phyloP scores from a whole-genome alignment of 257 asterid species.

The Verbascum thapsus region DNA sequence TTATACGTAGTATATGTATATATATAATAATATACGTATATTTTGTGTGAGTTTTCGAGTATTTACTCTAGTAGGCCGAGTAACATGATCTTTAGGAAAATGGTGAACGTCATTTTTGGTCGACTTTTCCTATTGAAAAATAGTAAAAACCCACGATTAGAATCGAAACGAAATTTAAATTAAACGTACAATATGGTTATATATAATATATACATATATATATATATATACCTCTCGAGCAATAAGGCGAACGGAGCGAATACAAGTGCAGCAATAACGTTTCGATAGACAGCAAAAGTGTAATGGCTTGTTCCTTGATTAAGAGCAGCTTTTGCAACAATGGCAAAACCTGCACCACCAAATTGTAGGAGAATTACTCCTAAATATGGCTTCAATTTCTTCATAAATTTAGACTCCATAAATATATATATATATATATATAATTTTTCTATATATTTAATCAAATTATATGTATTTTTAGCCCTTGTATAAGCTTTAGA shows the following conservation, averaged over 20 bases:
- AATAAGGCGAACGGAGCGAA: conserved; percentile 55
- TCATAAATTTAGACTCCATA: conserved; percentile 16
- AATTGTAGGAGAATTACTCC: conserved; percentile 47
- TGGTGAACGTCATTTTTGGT: conserved; percentile 50
- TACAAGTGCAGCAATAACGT: conserved; percentile 42
- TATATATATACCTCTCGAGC: conserved; percentile 43
- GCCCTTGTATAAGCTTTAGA: not conserved
- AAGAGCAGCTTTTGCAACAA: conserved; percentile 51
- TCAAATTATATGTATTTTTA: not conserved
- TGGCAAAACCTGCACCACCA: conserved; percentile 53
- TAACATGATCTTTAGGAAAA: conserved; percentile 42
- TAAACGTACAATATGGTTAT: too few relatives aligned
- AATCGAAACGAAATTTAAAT: not conserved
- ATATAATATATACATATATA: too few relatives aligned
- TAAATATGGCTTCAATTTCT: conserved; percentile 40
- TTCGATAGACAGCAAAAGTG: conserved; percentile 46
- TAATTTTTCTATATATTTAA: too few relatives aligned
- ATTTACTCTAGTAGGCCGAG: conserved; percentile 51
- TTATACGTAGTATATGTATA: not conserved
- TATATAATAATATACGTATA: not conserved
- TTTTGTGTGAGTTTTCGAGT: not conserved
- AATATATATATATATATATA: not conserved
- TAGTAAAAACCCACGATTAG: not conserved
- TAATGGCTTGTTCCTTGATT: conserved; percentile 53
- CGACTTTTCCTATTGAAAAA: conserved; percentile 45